A percentile compares a stretch with the other conserved stretches of the same genome.
phyloP scores from a whole-genome alignment of 441 rosid species.

The Macaranga tanarius region DNA sequence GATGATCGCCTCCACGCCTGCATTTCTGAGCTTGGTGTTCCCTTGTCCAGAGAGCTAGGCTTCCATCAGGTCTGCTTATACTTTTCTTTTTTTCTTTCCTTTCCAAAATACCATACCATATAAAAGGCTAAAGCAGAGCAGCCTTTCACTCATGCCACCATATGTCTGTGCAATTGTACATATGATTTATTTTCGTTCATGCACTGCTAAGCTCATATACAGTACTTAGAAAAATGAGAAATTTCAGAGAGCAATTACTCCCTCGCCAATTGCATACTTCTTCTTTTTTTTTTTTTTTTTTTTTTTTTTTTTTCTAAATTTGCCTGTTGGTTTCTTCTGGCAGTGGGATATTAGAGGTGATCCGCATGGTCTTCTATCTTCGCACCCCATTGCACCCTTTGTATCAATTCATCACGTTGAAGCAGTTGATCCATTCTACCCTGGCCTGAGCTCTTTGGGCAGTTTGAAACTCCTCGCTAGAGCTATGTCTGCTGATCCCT shows the following conservation, averaged over 20 bases:
- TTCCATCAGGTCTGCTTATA: slow-evolving; percentile 71
- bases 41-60: slow-evolving; percentile 72
- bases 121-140: too few species aligned
- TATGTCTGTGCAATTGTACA: too few species aligned
- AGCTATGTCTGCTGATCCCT: slow-evolving; percentile 66
- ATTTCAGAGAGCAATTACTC: too few species aligned
- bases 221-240: too few species aligned
- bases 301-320: too few species aligned
- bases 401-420: slow-evolving; percentile 85
- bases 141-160: too few species aligned
- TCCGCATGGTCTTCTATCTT: slow-evolving; percentile 68
- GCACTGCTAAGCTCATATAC: not conserved
- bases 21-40: slow-evolving; percentile 85
- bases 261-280: too few species aligned
- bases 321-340: slow-evolving; percentile 18
- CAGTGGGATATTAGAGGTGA: slow-evolving; percentile 94
- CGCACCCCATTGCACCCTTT: slow-evolving; percentile 85
- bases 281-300: too few species aligned
- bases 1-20: slow-evolving; percentile 93
- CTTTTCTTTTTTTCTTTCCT: not conserved
- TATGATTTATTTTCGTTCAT: not conserved
- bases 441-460: slow-evolving; percentile 61
- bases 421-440: slow-evolving; percentile 77
- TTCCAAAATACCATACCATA: too few species aligned
- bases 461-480: slow-evolving; percentile 68